phyloP scores from a whole-genome alignment of 495 filamentous ascomycete species.

The Hypoxylon subgilvum region DNA sequence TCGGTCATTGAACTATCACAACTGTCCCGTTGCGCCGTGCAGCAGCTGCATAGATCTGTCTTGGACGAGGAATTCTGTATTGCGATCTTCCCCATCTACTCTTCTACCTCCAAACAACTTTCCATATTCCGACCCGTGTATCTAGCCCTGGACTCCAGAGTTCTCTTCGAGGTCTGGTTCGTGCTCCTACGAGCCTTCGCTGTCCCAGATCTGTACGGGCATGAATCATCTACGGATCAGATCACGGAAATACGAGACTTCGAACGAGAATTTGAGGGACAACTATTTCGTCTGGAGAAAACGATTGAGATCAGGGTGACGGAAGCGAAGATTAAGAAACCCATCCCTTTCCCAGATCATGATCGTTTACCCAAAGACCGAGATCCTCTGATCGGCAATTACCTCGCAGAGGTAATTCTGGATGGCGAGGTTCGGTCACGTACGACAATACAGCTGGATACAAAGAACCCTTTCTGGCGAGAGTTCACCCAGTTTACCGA shows the following conservation, averaged over 20 bases:
- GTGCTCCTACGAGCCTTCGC: constrained; percentile 91
- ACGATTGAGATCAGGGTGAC: constrained; percentile 61
- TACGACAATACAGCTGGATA: constrained; percentile 81
- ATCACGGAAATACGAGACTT: constrained; percentile 51
- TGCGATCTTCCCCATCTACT: constrained; percentile 85
- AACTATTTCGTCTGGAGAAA: constrained; percentile 66
- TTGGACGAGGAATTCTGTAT: constrained; percentile 93
- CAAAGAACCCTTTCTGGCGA: constrained; percentile 88
- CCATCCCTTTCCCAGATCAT: constrained; percentile 33
- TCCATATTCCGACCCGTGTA: constrained; percentile 77
- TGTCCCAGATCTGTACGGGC: constrained; percentile 87
- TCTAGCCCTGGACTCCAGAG: constrained; percentile 82
- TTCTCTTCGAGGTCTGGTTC: constrained; percentile 96
- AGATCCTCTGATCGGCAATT: constrained; percentile 60
- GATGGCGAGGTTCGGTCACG: constrained; percentile 88
- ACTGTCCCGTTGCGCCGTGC: constrained; percentile 85
- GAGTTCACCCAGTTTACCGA: constrained; percentile 90
- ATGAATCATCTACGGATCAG: constrained; percentile 46
- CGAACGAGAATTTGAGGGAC: constrained; percentile 46
- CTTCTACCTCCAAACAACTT: constrained; percentile 65
- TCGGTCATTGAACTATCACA: constrained; percentile 88
- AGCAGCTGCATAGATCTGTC: constrained; percentile 88
- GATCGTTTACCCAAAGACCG: constrained; percentile 46
- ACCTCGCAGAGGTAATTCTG: constrained; percentile 89
- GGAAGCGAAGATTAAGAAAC: constrained; percentile 61